phyloP scores from a whole-genome alignment of 805 yeast species.

The Wickerhamiella sorbophila region DNA sequence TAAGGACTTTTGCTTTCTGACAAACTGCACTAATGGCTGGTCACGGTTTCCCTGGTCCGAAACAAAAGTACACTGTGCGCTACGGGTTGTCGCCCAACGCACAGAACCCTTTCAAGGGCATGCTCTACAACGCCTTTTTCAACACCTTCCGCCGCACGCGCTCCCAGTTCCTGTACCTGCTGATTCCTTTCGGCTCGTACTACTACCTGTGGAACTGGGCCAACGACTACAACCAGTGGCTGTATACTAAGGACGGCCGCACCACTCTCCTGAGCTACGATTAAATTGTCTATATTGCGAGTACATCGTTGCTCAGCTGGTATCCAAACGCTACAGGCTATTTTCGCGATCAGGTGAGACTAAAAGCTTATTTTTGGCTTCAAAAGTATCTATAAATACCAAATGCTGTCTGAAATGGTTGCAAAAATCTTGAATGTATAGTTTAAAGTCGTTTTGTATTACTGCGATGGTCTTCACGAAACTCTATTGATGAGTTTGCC shows the following conservation, averaged over 20 bases:
- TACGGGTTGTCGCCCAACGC: slow-evolving; percentile 91
- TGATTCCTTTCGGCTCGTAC: slow-evolving; percentile 63
- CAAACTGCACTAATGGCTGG: slow-evolving; percentile 10
- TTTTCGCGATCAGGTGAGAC: no score
- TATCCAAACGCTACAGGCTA: no score
- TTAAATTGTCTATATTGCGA: slow-evolving; percentile 8
- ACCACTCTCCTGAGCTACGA: slow-evolving; percentile 61
- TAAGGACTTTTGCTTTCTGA: background rate
- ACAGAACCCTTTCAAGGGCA: slow-evolving; percentile 81
- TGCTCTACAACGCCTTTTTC: slow-evolving; percentile 71
- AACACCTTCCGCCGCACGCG: slow-evolving; percentile 90
- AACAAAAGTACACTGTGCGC: slow-evolving; percentile 34
- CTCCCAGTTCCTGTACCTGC: slow-evolving; percentile 65
- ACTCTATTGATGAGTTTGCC: no score
- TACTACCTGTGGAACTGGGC: slow-evolving; percentile 82
- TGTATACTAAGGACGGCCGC: slow-evolving; percentile 96
- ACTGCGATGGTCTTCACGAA: no score
- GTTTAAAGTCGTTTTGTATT: no score
- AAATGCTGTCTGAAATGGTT: no score
- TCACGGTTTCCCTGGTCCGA: slow-evolving; percentile 18
- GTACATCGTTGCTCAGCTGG: no score
- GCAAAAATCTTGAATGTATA: no score
- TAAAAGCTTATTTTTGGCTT: no score
- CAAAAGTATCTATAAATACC: no score
- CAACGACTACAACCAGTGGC: slow-evolving; percentile 76